A percentile compares a stretch with the other conserved stretches of the same genome.
Conservation (phyloP, 345 rosid genomes). For the Dimocarpus longan region DNA sequence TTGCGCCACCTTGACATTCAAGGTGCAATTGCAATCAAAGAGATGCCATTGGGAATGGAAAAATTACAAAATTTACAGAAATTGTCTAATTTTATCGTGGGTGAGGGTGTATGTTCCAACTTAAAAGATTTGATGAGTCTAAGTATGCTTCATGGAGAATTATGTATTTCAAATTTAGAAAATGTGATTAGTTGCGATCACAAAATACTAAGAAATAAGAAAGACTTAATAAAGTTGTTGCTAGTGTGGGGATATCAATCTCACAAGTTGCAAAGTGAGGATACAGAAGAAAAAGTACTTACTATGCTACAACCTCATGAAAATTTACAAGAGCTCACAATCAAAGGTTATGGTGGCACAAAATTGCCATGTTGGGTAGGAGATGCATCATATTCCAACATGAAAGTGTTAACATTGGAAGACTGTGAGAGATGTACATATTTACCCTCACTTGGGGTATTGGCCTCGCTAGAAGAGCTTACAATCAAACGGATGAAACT, state of each 20-base stretch:
- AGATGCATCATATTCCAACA: not conserved
- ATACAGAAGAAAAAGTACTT: not conserved
- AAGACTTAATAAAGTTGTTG: not conserved
- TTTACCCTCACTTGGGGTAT: not conserved
- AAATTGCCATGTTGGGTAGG: conserved; percentile 3
- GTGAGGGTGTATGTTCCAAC: not conserved
- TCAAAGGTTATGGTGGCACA: not conserved
- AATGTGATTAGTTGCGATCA: not conserved
- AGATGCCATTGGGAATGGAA: conserved; percentile 10
- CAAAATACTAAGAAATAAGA: not conserved
- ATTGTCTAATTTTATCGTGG: conserved; percentile 10
- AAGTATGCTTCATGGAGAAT: not conserved
- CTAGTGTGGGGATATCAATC: not conserved
- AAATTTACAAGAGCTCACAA: not conserved
- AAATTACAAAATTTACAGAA: not conserved
- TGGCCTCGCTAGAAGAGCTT: not conserved
- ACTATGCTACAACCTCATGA: not conserved
- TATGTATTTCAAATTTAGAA: not conserved
- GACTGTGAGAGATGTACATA: not conserved
- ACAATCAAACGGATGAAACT: not conserved
- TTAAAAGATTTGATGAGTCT: not conserved
- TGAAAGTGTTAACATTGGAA: not conserved
- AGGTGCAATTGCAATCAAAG: not conserved
- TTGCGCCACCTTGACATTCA: conserved; percentile 11
- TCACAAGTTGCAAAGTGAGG: not conserved